Conservation (phyloP, 768 basidiomycete genomes). For the Pleurotus tuoliensis region DNA sequence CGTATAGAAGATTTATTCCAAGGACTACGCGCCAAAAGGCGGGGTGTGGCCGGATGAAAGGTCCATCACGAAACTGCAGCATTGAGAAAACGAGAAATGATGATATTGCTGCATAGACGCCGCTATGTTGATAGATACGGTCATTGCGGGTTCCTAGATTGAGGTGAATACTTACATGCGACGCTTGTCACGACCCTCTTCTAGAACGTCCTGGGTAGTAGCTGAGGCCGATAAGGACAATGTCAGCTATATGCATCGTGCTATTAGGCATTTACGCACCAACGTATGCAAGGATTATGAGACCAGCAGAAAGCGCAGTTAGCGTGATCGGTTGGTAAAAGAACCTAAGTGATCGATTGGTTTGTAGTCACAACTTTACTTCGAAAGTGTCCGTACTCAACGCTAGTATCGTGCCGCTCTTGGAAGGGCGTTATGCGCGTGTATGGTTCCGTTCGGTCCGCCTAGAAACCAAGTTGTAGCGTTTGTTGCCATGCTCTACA, state of each 20-base stretch:
- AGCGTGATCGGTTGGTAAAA: conserved; percentile 84
- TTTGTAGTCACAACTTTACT: conserved; percentile 6
- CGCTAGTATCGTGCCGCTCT: conserved; percentile 75
- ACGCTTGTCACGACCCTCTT: conserved; percentile 79
- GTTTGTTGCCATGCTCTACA: not conserved
- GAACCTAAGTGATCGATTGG: conserved; percentile 44
- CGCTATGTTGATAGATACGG: conserved; percentile 37
- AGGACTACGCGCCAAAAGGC: conserved; percentile 81
- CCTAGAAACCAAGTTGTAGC: conserved; percentile 36
- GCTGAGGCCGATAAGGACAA: conserved; percentile 29
- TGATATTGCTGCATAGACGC: conserved; percentile 69
- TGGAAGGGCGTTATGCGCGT: conserved; percentile 83
- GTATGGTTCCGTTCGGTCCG: conserved; percentile 79
- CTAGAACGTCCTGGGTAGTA: conserved; percentile 78
- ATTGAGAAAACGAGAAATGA: conserved; percentile 80
- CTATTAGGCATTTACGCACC: not conserved
- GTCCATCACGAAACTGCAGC: conserved; percentile 88
- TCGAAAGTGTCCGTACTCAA: conserved; percentile 51
- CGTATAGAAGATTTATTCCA: conserved; percentile 80
- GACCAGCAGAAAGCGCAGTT: conserved; percentile 62
- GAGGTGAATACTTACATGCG: conserved; percentile 56
- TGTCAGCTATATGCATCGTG: not conserved
- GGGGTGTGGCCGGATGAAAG: conserved; percentile 85
- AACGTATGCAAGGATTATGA: conserved; percentile 72
- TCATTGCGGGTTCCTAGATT: not conserved